Conservation (phyloP, 176 grass and related monocot genomes). For the Avena sativa region DNA sequence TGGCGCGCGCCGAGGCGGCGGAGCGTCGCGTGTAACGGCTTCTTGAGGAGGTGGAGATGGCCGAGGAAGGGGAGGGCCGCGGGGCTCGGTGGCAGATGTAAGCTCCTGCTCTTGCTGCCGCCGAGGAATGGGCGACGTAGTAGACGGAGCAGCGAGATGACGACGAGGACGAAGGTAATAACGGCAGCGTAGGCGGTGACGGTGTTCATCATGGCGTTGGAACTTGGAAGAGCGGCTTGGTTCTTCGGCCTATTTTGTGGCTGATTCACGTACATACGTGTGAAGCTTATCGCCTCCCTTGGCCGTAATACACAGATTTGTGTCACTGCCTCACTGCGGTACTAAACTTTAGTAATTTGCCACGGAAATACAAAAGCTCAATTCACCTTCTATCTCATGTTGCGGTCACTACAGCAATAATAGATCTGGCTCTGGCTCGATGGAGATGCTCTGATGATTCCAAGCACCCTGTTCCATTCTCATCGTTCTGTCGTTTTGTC, state of each 20-base stretch:
- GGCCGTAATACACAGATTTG: too few species aligned
- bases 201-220: background rate
- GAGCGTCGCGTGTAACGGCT: conserved; percentile 57
- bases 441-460: too few species aligned
- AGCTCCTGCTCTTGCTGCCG: background rate
- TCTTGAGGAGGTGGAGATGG: conserved; percentile 66
- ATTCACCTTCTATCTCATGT: too few species aligned
- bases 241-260: background rate
- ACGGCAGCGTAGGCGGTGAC: background rate
- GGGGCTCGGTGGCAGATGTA: conserved; percentile 47
- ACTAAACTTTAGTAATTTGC: too few species aligned
- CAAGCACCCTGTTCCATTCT: too few species aligned
- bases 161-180: conserved; percentile 14
- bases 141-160: conserved; percentile 36
- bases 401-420: too few species aligned
- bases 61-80: conserved; percentile 51
- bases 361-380: too few species aligned
- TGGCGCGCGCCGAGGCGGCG: conserved; percentile 30
- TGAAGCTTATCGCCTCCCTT: too few species aligned
- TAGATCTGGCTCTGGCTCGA: too few species aligned
- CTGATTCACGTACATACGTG: too few species aligned
- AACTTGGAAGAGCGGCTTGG: background rate
- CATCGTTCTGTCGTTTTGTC: too few species aligned
- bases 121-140: background rate
- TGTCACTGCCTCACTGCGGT: too few species aligned